These are phyloP conservation scores for Debaryomyces psychrophilus DNA, from an alignment of 1,139 yeast species.

Conservation along the genomic window DNA sequence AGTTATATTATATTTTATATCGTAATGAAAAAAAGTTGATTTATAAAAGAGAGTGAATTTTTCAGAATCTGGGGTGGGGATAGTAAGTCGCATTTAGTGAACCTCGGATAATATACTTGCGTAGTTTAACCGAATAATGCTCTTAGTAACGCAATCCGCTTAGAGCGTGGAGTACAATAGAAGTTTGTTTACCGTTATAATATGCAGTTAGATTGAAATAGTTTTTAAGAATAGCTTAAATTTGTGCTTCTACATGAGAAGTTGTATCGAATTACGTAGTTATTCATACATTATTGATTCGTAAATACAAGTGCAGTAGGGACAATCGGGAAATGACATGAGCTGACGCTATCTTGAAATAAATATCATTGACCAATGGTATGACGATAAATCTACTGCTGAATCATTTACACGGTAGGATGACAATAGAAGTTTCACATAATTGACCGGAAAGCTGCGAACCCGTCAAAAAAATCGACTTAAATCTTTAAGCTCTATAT, in stretches of 20 bases:
- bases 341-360: neutral
- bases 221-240: neutral
- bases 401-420: too few relatives aligned
- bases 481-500: constrained; percentile 32
- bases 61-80: constrained; percentile 9
- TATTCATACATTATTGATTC: neutral
- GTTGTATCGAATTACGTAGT: neutral
- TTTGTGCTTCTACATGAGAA: neutral
- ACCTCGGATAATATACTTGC: constrained; percentile 9
- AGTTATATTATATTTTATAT: neutral
- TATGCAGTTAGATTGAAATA: neutral
- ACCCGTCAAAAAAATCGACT: constrained; percentile 19
- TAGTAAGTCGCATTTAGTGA: constrained; percentile 6
- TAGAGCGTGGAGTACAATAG: neutral
- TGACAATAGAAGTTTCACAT: too few relatives aligned
- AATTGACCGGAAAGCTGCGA: neutral
- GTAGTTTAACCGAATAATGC: neutral
- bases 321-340: neutral
- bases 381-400: neutral
- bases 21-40: neutral
- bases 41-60: neutral
- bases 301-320: neutral
- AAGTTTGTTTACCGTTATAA: neutral
- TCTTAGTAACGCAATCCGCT: neutral
- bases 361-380: neutral